Percentiles rank a stretch among this genome's conserved stretches.
These are phyloP conservation scores for Calonectria ilicicola DNA, from an alignment of 2,329 filamentous ascomycete genomes.

Conservation along the genomic window DNA sequence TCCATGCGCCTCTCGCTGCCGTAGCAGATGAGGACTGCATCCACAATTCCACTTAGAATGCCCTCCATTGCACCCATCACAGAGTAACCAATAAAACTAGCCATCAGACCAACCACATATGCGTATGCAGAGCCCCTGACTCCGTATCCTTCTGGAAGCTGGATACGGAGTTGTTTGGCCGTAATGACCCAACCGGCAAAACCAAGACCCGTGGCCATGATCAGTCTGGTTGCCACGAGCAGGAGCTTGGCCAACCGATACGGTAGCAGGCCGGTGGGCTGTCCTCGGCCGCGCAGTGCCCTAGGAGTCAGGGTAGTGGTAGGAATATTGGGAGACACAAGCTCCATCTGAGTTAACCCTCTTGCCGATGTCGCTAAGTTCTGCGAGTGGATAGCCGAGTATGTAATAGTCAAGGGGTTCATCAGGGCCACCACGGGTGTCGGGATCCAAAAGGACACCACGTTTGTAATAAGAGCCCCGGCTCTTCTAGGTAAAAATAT, in stretches of 20 bases:
- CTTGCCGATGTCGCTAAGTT: constrained; percentile 82
- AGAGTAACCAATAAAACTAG: constrained; percentile 94
- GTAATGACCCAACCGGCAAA: constrained; percentile 98
- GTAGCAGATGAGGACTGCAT: constrained; percentile 93
- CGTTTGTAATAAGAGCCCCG: constrained; percentile 74
- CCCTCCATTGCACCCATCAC: constrained; percentile 92
- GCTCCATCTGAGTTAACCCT: constrained; percentile 83
- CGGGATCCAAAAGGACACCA: constrained; percentile 84
- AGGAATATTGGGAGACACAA: constrained; percentile 78
- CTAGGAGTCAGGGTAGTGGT: constrained; percentile 77
- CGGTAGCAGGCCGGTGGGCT: constrained; percentile 74
- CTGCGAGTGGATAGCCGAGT: constrained; percentile 92
- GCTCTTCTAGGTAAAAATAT: constrained; percentile 83
- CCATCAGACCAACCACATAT: constrained; percentile 92
- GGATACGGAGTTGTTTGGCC: constrained; percentile 79
- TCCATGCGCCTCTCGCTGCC: constrained; percentile 84
- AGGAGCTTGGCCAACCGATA: constrained; percentile 93
- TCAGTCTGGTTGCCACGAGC: constrained; percentile 88
- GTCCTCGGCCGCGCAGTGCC: constrained; percentile 58
- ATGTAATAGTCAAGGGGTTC: constrained; percentile 92
- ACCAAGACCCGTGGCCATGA: constrained; percentile 90
- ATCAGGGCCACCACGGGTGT: constrained; percentile 87
- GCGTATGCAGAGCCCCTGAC: constrained; percentile 89
- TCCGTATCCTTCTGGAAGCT: constrained; percentile 63
- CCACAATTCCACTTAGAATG: constrained; percentile 86